phyloP scores from a whole-genome alignment of 2,329 filamentous ascomycete species.

The Calonectria multiphialidica region DNA sequence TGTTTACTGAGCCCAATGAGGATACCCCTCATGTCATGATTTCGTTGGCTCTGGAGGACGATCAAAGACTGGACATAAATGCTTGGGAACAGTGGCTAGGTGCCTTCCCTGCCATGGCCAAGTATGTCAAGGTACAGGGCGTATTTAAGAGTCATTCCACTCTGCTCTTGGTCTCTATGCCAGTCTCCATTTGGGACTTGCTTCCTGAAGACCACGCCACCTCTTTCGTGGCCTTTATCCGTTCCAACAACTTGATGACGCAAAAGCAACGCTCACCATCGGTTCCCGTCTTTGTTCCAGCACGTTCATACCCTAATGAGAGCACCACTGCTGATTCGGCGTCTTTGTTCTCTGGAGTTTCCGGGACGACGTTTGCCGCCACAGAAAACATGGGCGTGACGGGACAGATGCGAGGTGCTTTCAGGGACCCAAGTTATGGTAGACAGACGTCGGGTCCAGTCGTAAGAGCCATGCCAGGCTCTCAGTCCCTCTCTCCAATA shows the following conservation, averaged over 20 bases:
- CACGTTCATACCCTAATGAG: conserved; percentile 35
- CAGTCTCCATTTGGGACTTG: conserved; percentile 71
- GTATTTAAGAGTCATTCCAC: conserved; percentile 73
- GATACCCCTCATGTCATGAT: conserved; percentile 72
- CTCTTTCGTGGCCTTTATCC: conserved; percentile 69
- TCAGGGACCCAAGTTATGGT: conserved; percentile 35
- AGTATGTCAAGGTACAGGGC: conserved; percentile 71
- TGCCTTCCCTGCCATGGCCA: conserved; percentile 68
- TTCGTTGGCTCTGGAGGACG: conserved; percentile 68
- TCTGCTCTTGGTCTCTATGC: conserved; percentile 68
- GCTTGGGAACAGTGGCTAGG: conserved; percentile 70
- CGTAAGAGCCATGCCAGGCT: conserved; percentile 24
- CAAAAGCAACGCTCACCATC: conserved; percentile 42
- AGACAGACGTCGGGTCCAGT: conserved; percentile 26
- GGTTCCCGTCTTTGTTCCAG: conserved; percentile 39
- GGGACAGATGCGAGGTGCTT: conserved; percentile 35
- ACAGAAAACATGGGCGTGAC: conserved; percentile 42
- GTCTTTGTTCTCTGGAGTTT: conserved; percentile 48
- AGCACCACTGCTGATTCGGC: conserved; percentile 37
- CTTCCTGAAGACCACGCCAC: conserved; percentile 69
- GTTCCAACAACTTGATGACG: conserved; percentile 66
- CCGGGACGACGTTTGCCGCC: conserved; percentile 49
- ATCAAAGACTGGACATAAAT: conserved; percentile 68
- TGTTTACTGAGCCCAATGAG: conserved; percentile 62
- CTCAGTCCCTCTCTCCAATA: conserved; percentile 37